A percentile compares a stretch with the other conserved stretches of the same genome.
Evolutionary conservation across 345 rosid genomes (phyloP).

Genomic region (Dimocarpus longan): DNA sequence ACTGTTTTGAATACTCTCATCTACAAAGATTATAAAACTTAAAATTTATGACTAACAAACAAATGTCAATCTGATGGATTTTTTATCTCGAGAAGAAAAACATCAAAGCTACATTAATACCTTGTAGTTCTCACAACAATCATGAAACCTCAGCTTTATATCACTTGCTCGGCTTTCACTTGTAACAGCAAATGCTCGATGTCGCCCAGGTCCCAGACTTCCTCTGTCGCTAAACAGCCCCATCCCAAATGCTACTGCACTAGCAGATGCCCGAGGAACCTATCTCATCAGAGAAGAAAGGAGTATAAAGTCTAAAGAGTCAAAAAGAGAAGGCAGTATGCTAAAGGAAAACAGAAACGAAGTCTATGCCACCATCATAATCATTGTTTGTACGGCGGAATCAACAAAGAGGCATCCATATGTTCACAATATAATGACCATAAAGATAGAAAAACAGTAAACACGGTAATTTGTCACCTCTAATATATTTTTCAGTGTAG

Average conservation of each 20-base stretch:
- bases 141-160: slow-evolving; percentile 70
- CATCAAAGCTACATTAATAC: slow-evolving; percentile 32
- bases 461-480: neutral
- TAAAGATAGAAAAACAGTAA: neutral
- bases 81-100: neutral
- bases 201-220: slow-evolving; percentile 72
- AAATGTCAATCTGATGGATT: neutral
- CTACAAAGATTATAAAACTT: neutral
- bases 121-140: slow-evolving; percentile 90
- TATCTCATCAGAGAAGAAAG: slow-evolving; percentile 28
- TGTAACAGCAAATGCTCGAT: slow-evolving; percentile 83
- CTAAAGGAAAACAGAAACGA: neutral
- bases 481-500: neutral
- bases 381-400: neutral
- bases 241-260: slow-evolving; percentile 98
- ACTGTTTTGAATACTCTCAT: neutral
- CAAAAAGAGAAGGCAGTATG: neutral
- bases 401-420: neutral
- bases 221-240: slow-evolving; percentile 87
- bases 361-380: neutral
- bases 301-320: neutral
- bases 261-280: slow-evolving; percentile 95
- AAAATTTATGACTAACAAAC: neutral
- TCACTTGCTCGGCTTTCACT: slow-evolving; percentile 97
- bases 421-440: neutral